Conservation (phyloP, 2,329 filamentous ascomycete genomes). For the Trichoderma polysporum region DNA sequence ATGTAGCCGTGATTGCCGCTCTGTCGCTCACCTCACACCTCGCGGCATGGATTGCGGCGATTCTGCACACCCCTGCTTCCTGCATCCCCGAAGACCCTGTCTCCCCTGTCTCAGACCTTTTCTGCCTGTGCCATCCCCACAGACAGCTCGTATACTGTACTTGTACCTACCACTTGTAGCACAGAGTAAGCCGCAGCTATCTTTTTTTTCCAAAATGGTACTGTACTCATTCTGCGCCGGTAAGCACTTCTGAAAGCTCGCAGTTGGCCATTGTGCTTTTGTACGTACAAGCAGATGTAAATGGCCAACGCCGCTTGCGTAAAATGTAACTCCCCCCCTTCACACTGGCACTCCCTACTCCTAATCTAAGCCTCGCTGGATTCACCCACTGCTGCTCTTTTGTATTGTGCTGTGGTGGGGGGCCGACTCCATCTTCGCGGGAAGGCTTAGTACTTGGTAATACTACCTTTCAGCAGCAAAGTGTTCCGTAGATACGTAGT, state of each 20-base stretch:
- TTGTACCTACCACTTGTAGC: background rate
- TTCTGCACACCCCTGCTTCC: slow-evolving; percentile 9
- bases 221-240: background rate
- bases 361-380: slow-evolving; percentile 6
- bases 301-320: background rate
- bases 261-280: background rate
- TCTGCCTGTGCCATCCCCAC: background rate
- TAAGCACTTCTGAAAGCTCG: background rate
- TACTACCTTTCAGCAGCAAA: no score
- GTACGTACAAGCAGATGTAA: background rate
- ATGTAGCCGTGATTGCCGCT: background rate
- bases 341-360: background rate
- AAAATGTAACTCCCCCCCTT: background rate
- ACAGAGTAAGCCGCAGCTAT: slow-evolving; percentile 1
- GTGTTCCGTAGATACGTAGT: background rate
- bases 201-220: background rate
- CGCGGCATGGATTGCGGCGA: background rate
- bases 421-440: background rate
- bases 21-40: background rate
- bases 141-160: background rate
- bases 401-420: background rate
- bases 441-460: background rate
- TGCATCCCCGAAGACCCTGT: slow-evolving; percentile 17
- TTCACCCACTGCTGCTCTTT: background rate
- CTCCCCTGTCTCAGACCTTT: slow-evolving; percentile 16